These are phyloP conservation scores for Apiospora kogelbergensis DNA, from an alignment of 2,329 filamentous ascomycete species.

Conservation along the genomic window DNA sequence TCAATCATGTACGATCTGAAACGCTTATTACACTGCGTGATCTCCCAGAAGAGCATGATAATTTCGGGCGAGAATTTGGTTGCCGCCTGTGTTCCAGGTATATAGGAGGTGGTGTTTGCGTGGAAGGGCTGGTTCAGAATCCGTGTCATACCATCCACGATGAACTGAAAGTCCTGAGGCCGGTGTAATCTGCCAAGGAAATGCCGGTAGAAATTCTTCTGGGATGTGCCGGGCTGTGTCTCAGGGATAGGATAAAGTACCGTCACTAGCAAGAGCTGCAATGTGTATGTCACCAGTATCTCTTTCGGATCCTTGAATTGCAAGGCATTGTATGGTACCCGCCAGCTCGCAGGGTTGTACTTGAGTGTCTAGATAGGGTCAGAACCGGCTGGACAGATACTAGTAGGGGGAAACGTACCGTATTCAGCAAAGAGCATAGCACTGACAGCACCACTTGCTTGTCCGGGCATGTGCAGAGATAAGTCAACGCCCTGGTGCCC, in stretches of 20 bases:
- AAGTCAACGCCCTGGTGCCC: constrained; percentile 82
- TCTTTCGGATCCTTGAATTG: constrained; percentile 91
- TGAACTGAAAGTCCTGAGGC: constrained; percentile 95
- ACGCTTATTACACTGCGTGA: constrained; percentile 94
- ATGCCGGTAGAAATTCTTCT: constrained; percentile 92
- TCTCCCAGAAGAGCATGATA: constrained; percentile 97
- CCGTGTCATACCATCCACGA: constrained; percentile 90
- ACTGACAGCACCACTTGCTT: constrained; percentile 90
- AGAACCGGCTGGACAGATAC: neutral
- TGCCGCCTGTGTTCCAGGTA: constrained; percentile 78
- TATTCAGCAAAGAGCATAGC: constrained; percentile 91
- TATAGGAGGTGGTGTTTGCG: constrained; percentile 72
- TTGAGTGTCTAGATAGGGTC: constrained; percentile 69
- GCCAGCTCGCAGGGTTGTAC: constrained; percentile 93
- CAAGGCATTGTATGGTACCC: constrained; percentile 89
- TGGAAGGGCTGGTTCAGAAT: constrained; percentile 92
- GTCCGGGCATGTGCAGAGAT: constrained; percentile 83
- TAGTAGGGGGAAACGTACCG: constrained; percentile 53
- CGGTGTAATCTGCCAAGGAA: constrained; percentile 88
- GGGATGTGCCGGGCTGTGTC: constrained; percentile 58
- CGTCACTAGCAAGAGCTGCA: constrained; percentile 85
- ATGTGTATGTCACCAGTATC: constrained; percentile 83
- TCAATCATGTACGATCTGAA: constrained; percentile 97
- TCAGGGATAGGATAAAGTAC: constrained; percentile 89
- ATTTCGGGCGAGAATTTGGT: constrained; percentile 91